These are phyloP conservation scores for Avena atlantica DNA, from an alignment of 176 grass and related monocot species.

Conservation along the genomic window DNA sequence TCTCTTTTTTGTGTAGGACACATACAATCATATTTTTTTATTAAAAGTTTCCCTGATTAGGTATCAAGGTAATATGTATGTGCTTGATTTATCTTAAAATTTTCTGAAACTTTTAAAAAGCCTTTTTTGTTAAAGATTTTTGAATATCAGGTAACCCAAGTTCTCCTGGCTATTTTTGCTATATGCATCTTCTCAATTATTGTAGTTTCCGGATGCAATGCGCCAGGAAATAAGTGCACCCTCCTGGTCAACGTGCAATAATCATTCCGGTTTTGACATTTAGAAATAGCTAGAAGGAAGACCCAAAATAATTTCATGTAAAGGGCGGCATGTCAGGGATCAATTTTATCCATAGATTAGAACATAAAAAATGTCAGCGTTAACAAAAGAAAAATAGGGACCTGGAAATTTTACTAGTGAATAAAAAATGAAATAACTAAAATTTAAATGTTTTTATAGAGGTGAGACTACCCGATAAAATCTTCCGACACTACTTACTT, in stretches of 20 bases:
- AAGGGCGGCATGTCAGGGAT: not conserved
- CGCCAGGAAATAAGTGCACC: not conserved
- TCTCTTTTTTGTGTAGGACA: too few species aligned
- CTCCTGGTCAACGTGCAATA: slow-evolving; percentile 2
- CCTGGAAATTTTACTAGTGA: not conserved
- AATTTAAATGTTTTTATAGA: not conserved
- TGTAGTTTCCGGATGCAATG: not conserved
- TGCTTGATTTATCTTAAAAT: too few species aligned
- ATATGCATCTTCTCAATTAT: not conserved
- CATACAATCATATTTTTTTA: too few species aligned
- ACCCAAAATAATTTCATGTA: not conserved
- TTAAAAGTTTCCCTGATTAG: too few species aligned
- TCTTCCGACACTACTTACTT: too few species aligned
- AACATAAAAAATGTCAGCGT: not conserved
- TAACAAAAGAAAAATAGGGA: not conserved
- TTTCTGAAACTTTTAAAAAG: too few species aligned
- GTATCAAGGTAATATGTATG: too few species aligned
- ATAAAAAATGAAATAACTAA: not conserved
- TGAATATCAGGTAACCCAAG: too few species aligned
- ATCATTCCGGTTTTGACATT: not conserved
- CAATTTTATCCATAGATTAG: not conserved
- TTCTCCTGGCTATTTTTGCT: too few species aligned
- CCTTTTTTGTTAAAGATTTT: too few species aligned
- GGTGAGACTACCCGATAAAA: not conserved
- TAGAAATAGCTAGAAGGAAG: not conserved